A percentile compares a stretch with the other conserved stretches of the same genome.
Conservation (phyloP, 495 filamentous ascomycete species). For the Venustampulla echinocandica region DNA sequence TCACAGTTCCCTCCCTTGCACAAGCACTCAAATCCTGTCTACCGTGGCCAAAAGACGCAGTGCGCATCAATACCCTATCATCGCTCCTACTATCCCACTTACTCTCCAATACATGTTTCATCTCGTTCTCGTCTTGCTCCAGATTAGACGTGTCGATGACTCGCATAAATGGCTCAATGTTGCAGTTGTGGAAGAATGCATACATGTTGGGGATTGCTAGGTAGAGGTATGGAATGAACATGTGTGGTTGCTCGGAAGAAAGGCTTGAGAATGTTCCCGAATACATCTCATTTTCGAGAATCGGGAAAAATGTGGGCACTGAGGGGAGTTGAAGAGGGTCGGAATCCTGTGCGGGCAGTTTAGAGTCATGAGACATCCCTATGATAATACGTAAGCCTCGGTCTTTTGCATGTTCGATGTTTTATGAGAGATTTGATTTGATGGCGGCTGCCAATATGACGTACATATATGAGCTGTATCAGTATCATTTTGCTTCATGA, state of each 20-base stretch:
- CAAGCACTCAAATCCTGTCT: constrained; percentile 6
- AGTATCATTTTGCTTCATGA: background rate
- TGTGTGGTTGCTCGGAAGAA: background rate
- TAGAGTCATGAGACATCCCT: too few relatives aligned
- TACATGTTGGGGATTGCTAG: constrained; percentile 8
- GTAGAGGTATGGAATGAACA: constrained; percentile 6
- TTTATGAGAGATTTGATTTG: background rate
- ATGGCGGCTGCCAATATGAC: background rate
- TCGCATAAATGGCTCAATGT: constrained; percentile 8
- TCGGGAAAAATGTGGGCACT: background rate
- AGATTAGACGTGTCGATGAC: background rate
- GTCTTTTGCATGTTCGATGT: too few relatives aligned
- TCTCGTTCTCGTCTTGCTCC: too few relatives aligned
- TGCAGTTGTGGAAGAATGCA: background rate
- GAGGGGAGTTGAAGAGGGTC: background rate
- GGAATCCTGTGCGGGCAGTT: too few relatives aligned
- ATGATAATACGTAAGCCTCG: too few relatives aligned
- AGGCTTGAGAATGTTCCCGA: constrained; percentile 4
- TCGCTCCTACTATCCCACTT: background rate
- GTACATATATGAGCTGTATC: constrained; percentile 1
- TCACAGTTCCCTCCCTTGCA: background rate
- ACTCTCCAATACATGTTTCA: background rate
- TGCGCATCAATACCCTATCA: constrained; percentile 7
- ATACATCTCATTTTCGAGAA: background rate
- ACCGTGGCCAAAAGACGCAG: constrained; percentile 6